phyloP scores from a whole-genome alignment of 2,329 filamentous ascomycete genomes.

The Trichophyton simii region DNA sequence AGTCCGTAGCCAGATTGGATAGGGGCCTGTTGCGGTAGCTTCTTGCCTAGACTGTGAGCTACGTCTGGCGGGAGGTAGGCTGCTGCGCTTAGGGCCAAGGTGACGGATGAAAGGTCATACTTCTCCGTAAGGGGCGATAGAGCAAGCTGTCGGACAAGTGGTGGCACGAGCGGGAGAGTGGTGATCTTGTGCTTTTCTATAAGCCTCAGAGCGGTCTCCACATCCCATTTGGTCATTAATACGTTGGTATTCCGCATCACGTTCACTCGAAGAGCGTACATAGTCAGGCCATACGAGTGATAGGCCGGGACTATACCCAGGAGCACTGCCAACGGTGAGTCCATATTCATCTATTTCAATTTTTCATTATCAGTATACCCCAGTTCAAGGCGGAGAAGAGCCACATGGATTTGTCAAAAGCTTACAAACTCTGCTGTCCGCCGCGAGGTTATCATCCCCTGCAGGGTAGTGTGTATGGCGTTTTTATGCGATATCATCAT shows the following conservation, averaged over 20 bases:
- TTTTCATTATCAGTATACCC: background rate
- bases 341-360: conserved; percentile 3
- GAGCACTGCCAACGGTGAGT: background rate
- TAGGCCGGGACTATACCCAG: conserved; percentile 8
- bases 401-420: background rate
- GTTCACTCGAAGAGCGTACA: conserved; percentile 9
- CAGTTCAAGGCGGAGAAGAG: background rate
- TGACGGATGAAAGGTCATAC: conserved; percentile 9
- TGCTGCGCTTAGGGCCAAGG: conserved; percentile 7
- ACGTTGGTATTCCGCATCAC: conserved; percentile 7
- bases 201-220: conserved; percentile 8
- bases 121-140: conserved; percentile 9
- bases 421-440: conserved; percentile 8
- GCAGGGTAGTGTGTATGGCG: conserved; percentile 9
- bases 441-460: conserved; percentile 7
- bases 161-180: conserved; percentile 10
- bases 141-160: conserved; percentile 10
- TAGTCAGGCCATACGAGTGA: conserved; percentile 10
- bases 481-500: conserved; percentile 14
- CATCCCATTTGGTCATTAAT: conserved; percentile 10
- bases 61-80: conserved; percentile 10
- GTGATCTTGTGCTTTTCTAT: conserved; percentile 10
- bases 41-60: conserved; percentile 7
- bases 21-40: conserved; percentile 7
- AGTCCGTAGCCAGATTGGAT: conserved; percentile 9